Evolutionary conservation across 805 yeast species (phyloP).

Genomic region (Wickerhamiella musiphila): DNA sequence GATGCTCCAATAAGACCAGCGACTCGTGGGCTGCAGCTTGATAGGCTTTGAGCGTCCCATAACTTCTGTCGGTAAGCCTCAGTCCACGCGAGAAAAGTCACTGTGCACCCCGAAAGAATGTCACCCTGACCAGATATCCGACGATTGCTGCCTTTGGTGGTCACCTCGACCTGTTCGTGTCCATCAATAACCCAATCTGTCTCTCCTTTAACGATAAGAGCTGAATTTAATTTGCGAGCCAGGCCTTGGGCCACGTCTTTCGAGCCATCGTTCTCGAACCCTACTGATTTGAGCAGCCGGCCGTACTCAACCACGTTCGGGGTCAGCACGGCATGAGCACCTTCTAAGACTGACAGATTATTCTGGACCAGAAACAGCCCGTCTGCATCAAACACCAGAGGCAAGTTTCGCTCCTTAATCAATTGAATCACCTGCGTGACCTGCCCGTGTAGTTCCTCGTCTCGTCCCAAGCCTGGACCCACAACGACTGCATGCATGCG

Average conservation of each 20-base stretch:
- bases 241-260: constrained; percentile 24
- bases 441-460: constrained; percentile 43
- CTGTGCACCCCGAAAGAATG: constrained; percentile 71
- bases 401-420: constrained; percentile 38
- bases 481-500: constrained; percentile 37
- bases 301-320: constrained; percentile 81
- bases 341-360: constrained; percentile 36
- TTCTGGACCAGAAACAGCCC: constrained; percentile 51
- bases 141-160: constrained; percentile 45
- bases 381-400: constrained; percentile 83
- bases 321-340: constrained; percentile 51
- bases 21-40: constrained; percentile 18
- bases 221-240: constrained; percentile 35
- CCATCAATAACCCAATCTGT: constrained; percentile 46
- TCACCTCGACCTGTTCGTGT: constrained; percentile 26
- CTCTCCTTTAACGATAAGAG: constrained; percentile 58
- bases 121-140: constrained; percentile 98
- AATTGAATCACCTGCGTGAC: constrained; percentile 40
- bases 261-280: constrained; percentile 11
- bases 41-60: constrained; percentile 29
- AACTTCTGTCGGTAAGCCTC: constrained; percentile 38
- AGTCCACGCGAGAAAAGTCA: constrained; percentile 70
- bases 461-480: constrained; percentile 93
- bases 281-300: constrained; percentile 39
- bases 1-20: constrained; percentile 61